phyloP scores from a whole-genome alignment of 2,329 filamentous ascomycete genomes.

The Venturiaceae sp. region DNA sequence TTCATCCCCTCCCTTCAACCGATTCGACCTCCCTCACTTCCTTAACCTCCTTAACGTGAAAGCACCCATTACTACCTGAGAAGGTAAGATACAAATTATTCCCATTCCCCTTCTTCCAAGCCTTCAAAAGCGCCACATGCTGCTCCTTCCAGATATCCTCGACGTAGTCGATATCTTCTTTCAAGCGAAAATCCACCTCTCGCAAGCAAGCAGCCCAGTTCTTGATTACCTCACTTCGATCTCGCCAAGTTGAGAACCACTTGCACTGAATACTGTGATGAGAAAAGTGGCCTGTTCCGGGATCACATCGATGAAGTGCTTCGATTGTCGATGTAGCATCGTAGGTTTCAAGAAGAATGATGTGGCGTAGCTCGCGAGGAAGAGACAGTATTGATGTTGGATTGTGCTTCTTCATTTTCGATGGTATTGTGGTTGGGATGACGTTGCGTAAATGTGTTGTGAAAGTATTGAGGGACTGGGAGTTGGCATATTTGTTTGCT shows the following conservation, averaged over 20 bases:
- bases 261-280: neutral
- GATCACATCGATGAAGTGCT: neutral
- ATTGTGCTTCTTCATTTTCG: no score
- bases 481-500: no score
- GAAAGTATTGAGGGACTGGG: no score
- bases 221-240: neutral
- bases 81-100: neutral
- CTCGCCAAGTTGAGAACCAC: neutral
- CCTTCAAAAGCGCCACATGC: neutral
- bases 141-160: neutral
- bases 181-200: neutral
- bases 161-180: neutral
- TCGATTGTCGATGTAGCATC: neutral
- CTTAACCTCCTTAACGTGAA: neutral
- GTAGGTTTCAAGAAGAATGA: neutral
- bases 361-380: neutral
- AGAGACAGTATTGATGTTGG: neutral
- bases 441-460: no score
- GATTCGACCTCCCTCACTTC: no score
- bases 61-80: neutral
- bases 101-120: neutral
- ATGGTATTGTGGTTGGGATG: neutral
- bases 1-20: no score
- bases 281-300: neutral
- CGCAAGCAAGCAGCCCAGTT: neutral